Conservation (phyloP, 305 asterid genomes). For the Solanum hybrid region DNA sequence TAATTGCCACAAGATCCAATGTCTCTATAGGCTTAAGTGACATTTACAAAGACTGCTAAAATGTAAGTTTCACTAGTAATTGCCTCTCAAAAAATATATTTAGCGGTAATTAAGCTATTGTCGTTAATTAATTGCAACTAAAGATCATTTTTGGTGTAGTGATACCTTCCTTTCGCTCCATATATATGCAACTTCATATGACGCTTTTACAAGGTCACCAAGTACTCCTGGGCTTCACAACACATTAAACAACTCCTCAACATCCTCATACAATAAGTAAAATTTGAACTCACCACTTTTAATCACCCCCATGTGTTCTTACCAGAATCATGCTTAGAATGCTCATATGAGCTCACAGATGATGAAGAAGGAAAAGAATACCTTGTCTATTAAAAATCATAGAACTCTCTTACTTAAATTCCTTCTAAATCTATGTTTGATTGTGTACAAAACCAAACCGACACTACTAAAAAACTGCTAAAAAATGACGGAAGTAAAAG, state of each 20-base stretch:
- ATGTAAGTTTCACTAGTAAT: background rate
- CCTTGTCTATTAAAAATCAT: background rate
- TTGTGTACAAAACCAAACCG: background rate
- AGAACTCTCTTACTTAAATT: background rate
- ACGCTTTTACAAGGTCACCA: background rate
- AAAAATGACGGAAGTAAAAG: no score
- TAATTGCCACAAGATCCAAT: background rate
- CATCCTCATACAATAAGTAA: background rate
- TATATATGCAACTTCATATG: background rate
- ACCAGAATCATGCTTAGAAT: background rate
- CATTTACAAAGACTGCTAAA: background rate
- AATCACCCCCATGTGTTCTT: background rate
- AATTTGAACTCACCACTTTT: background rate
- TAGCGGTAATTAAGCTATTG: no score
- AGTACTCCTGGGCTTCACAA: background rate
- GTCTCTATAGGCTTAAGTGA: background rate
- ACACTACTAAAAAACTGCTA: no score
- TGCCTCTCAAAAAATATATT: background rate
- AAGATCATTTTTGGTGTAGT: no score
- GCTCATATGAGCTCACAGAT: background rate
- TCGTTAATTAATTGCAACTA: no score
- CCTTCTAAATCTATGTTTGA: background rate
- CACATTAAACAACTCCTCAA: background rate
- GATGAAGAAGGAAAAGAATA: background rate
- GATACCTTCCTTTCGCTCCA: background rate